These are phyloP conservation scores for Tulasnella sp. DNA, from an alignment of 768 basidiomycete species.

Conservation along the genomic window DNA sequence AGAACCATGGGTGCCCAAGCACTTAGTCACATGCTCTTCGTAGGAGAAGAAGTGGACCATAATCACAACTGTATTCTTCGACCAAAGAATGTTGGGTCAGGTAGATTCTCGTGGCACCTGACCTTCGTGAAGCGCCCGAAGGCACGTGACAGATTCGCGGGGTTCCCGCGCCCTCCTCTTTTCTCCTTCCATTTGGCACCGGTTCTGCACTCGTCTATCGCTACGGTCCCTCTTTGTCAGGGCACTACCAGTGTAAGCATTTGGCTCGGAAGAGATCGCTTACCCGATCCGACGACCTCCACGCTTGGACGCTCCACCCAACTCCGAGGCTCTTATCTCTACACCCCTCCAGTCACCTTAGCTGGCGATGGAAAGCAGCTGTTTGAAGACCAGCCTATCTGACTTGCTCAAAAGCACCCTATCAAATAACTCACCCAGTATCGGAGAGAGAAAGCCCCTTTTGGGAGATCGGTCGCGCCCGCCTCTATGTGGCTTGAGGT, in stretches of 20 bases:
- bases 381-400: neutral
- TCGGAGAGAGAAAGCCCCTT: constrained; percentile 3
- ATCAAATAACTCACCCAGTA: neutral
- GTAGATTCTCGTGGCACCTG: neutral
- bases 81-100: neutral
- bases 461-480: neutral
- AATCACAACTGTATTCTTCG: neutral
- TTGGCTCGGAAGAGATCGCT: neutral
- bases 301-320: neutral
- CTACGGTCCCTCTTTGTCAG: neutral
- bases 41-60: neutral
- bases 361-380: neutral
- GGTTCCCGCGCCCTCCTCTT: constrained; percentile 16
- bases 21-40: neutral
- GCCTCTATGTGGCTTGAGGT: neutral
- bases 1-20: neutral
- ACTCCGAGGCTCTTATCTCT: neutral
- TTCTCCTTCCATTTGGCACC: neutral
- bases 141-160: neutral
- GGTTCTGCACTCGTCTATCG: neutral
- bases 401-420: neutral
- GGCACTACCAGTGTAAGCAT: neutral
- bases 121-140: neutral
- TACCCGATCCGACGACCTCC: neutral
- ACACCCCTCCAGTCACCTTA: neutral